These are phyloP conservation scores for Metschnikowia colocasiae DNA, from an alignment of 805 yeast species.

Conservation along the genomic window DNA sequence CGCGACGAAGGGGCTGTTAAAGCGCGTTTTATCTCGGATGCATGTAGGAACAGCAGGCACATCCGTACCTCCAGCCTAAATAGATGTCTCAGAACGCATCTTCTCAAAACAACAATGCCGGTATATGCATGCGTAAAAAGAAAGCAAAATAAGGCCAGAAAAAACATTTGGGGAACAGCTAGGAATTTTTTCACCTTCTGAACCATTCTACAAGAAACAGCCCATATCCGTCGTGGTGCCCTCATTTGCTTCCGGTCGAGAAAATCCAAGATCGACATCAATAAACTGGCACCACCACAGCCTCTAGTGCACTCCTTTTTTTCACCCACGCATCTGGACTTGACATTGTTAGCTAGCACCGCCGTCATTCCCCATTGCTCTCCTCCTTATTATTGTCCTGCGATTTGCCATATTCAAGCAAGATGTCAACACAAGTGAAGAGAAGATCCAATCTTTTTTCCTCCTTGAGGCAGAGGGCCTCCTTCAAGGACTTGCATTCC, in stretches of 20 bases:
- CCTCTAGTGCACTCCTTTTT: neutral
- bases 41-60: neutral
- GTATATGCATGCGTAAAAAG: neutral
- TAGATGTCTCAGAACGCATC: neutral
- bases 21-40: constrained; percentile 1
- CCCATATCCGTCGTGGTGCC: neutral
- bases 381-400: neutral
- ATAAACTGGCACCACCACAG: neutral
- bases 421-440: neutral
- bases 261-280: neutral
- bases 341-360: neutral
- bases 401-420: neutral
- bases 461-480: constrained; percentile 11
- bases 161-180: neutral
- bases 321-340: neutral
- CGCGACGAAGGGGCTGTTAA: constrained; percentile 2
- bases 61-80: neutral
- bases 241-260: neutral
- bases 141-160: neutral
- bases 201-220: neutral
- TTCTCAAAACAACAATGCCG: neutral
- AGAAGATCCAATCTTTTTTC: constrained; percentile 12
- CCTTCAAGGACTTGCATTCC: constrained; percentile 10
- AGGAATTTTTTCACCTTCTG: neutral
- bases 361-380: neutral